These are phyloP conservation scores for Chaetoscypha palmicola DNA, from an alignment of 2,329 filamentous ascomycete species.

Conservation along the genomic window DNA sequence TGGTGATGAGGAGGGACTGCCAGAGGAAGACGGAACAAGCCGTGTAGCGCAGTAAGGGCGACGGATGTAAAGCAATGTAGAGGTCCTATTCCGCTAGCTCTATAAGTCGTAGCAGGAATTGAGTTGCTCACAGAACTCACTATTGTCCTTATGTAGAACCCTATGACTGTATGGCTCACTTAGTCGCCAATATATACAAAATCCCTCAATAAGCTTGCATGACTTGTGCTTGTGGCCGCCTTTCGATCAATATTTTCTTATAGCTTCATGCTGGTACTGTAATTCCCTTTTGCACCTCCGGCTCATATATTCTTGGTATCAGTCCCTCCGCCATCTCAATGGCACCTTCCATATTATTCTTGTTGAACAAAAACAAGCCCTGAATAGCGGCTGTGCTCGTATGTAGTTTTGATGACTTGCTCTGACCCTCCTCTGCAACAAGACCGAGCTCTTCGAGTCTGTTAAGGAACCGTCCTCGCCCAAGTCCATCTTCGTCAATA, in stretches of 20 bases:
- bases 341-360: conserved; percentile 80
- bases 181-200: too few species aligned
- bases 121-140: too few species aligned
- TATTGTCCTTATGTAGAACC: too few species aligned
- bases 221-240: too few species aligned
- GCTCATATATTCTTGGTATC: conserved; percentile 50
- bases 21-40: conserved; percentile 13
- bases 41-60: neutral
- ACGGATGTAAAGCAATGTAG: too few species aligned
- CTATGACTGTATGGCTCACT: too few species aligned
- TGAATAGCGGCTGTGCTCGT: conserved; percentile 90
- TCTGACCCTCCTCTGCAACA: conserved; percentile 43
- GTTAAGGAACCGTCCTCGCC: conserved; percentile 62
- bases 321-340: conserved; percentile 70
- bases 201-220: too few species aligned
- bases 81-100: too few species aligned
- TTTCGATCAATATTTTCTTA: too few species aligned
- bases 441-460: conserved; percentile 64
- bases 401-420: conserved; percentile 17
- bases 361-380: conserved; percentile 92
- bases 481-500: conserved; percentile 56
- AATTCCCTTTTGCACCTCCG: conserved; percentile 23
- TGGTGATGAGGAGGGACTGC: conserved; percentile 25
- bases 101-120: too few species aligned
- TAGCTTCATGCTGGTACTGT: conserved; percentile 11